Conservation (phyloP, 768 basidiomycete species). For the Amanita subjunquillea region DNA sequence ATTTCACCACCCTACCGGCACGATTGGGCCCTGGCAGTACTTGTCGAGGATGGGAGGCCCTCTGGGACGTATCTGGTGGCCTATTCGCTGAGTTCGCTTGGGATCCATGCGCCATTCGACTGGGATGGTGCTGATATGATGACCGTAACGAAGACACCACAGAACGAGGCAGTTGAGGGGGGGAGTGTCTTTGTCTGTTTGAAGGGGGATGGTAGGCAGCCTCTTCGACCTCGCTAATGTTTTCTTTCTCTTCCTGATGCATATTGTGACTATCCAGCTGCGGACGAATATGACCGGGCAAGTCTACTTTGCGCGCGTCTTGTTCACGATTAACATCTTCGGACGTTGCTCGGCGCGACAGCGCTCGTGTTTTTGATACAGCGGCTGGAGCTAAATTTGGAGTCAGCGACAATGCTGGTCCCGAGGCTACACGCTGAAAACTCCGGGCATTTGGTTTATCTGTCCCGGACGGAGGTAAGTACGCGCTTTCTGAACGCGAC, state of each 20-base stretch:
- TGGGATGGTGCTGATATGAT: constrained; percentile 10
- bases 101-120: constrained; percentile 17
- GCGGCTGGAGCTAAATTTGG: constrained; percentile 22
- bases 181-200: constrained; percentile 20
- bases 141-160: constrained; percentile 15
- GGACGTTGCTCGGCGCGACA: constrained; percentile 29
- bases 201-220: constrained; percentile 17
- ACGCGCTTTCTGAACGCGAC: constrained; percentile 58
- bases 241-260: constrained; percentile 40
- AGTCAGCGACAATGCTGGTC: constrained; percentile 31
- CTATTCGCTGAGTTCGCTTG: constrained; percentile 12
- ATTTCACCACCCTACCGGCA: constrained; percentile 40
- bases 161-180: constrained; percentile 23
- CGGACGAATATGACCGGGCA: background rate
- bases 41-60: constrained; percentile 25
- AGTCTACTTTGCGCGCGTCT: constrained; percentile 1
- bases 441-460: constrained; percentile 31
- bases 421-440: constrained; percentile 61
- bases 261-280: constrained; percentile 13
- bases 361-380: constrained; percentile 22
- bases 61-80: constrained; percentile 24
- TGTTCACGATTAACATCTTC: constrained; percentile 23
- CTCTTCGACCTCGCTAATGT: constrained; percentile 31
- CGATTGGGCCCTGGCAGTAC: constrained; percentile 34
- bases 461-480: constrained; percentile 25